Conservation (phyloP, 768 basidiomycete species). For the Fibroporia radiculosa region DNA sequence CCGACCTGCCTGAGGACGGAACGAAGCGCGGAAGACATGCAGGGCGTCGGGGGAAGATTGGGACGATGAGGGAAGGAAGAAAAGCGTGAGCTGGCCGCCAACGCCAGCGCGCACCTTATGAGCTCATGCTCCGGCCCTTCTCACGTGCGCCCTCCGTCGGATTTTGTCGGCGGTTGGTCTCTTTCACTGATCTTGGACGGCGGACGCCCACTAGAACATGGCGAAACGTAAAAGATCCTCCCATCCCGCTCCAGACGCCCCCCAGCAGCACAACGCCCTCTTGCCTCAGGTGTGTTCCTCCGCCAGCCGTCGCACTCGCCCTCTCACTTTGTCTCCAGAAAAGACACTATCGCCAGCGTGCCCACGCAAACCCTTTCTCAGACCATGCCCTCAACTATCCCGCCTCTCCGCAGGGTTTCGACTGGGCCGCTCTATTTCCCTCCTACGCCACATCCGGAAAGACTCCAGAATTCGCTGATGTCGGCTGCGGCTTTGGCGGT, state of each 20-base stretch:
- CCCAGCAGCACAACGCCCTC: constrained; percentile 15
- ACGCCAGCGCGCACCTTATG: constrained; percentile 9
- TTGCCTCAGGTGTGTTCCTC: constrained; percentile 23
- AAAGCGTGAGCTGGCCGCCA: constrained; percentile 4
- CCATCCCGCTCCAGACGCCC: constrained; percentile 4
- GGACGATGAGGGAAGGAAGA: constrained; percentile 6
- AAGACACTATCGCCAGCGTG: constrained; percentile 77
- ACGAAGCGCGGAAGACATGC: constrained; percentile 26
- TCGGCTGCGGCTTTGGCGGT: constrained; percentile 98
- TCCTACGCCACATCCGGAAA: constrained; percentile 50
- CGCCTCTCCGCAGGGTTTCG: constrained; percentile 59
- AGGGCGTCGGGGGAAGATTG: constrained; percentile 5
- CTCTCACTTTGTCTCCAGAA: constrained; percentile 37
- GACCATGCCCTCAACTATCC: constrained; percentile 89
- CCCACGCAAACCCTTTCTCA: constrained; percentile 82
- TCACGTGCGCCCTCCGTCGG: constrained; percentile 4
- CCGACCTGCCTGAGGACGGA: constrained; percentile 27
- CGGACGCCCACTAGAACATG: constrained; percentile 11
- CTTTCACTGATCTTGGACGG: not conserved
- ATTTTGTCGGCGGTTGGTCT: constrained; percentile 1
- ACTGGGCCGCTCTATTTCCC: constrained; percentile 84
- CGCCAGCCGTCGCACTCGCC: constrained; percentile 4
- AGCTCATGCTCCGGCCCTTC: constrained; percentile 6
- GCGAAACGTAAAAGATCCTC: constrained; percentile 22
- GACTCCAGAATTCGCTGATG: constrained; percentile 88